Evolutionary conservation across 371 early-diverging fungal species (phyloP), one percentile per base, ranked within the genome.

Genomic region (Actinomortierella ambigua): DNA sequence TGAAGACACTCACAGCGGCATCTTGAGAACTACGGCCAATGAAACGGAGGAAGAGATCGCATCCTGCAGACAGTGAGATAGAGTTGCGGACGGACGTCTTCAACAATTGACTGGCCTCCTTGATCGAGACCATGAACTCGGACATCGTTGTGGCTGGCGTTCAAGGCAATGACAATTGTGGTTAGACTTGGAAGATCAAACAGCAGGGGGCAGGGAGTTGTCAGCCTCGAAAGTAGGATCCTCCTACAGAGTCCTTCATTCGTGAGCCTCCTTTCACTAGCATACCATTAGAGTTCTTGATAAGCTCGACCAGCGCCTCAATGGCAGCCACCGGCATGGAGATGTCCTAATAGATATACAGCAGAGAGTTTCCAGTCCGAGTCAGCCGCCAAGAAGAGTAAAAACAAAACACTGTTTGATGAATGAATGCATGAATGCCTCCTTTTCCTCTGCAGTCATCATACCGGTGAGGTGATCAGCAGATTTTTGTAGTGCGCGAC

Each of bases 261-360:
- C n/a, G n/a, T n/a, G n/a, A n/a, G n/a, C n/a, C n/a, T n/a, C n/a
- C 34, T 34, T 6, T 34, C 20, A 44, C n/a, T 5, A 58, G 17
- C 54, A 44, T 81, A 88, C 90, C 89, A 69, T 81, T 80, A 48
- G 84, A 86, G 44, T 86, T 80, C 71, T 85, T 86, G 64, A 91
- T 88, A 41, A 89, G 83, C 55, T 92, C 90, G 9, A 90, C 86
- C 50, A 95, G 77, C 1, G 93, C 85, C 78, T 91, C 87, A 59
- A 96, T 92, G 26, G 93, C 90, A 8, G 93, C 95, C 14, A 96
- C 92, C 2, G 97, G 93, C 57, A 92, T 88, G n/a, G 95, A 91
- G 26, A 95, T 71, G 63, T 90, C 92, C 85, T 89, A 55, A 3
- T 9, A 50, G 34, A 51, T 2, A 27, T 7, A 43, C 13, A 18